Percentiles rank a stretch among this genome's conserved stretches.
phyloP scores from a whole-genome alignment of 306 rosid genomes.

The Abrus precatorius region DNA sequence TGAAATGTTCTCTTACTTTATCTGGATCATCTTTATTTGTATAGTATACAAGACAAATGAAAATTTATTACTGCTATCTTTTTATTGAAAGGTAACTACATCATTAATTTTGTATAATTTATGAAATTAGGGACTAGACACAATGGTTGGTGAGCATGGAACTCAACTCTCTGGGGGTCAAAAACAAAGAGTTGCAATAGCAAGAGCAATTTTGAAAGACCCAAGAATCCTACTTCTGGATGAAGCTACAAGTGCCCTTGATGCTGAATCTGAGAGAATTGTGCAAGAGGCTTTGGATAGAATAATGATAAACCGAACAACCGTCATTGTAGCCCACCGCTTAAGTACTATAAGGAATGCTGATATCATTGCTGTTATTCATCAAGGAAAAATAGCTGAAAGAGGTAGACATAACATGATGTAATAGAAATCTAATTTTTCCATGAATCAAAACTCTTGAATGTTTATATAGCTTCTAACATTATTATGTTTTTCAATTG shows the following conservation, averaged over 20 bases:
- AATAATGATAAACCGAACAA: constrained; percentile 73
- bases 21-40: constrained; percentile 15
- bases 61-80: background rate
- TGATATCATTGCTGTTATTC: constrained; percentile 69
- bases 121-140: constrained; percentile 63
- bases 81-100: background rate
- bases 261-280: constrained; percentile 71
- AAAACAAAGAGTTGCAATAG: constrained; percentile 74
- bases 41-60: background rate
- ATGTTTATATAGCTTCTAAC: background rate
- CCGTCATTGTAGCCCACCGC: constrained; percentile 78
- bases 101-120: constrained; percentile 25
- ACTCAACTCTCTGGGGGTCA: constrained; percentile 78
- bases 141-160: constrained; percentile 82
- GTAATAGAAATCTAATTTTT: constrained; percentile 9
- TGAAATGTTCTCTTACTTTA: constrained; percentile 15
- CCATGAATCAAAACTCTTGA: background rate
- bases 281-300: constrained; percentile 75
- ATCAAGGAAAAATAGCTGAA: constrained; percentile 72
- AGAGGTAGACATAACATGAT: constrained; percentile 55
- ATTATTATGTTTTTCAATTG: constrained; percentile 32
- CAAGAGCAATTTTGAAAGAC: constrained; percentile 77
- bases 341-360: constrained; percentile 72
- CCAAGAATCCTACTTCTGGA: constrained; percentile 77
- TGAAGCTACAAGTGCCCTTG: constrained; percentile 72